A percentile compares a stretch with the other conserved stretches of the same genome.
Evolutionary conservation across 306 rosid species (phyloP).

Genomic region (Cicer cuneatum): DNA sequence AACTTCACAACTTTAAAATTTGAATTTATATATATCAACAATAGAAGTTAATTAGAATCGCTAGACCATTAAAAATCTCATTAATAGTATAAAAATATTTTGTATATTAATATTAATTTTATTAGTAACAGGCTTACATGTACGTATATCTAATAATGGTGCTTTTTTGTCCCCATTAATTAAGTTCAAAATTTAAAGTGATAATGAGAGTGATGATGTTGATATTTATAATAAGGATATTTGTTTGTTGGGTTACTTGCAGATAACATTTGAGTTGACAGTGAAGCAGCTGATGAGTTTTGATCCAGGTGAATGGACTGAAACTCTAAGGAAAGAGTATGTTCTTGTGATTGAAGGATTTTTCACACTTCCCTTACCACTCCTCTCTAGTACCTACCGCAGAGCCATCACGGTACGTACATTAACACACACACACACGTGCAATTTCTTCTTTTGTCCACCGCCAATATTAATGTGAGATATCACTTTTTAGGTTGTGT

Average conservation of each 20-base stretch:
- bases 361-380: slow-evolving; percentile 78
- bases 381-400: slow-evolving; percentile 83
- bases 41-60: no score
- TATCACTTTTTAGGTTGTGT: no score
- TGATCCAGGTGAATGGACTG: slow-evolving; percentile 94
- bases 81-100: no score
- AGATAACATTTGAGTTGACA: slow-evolving; percentile 98
- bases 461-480: not conserved
- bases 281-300: slow-evolving; percentile 98
- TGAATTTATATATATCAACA: no score
- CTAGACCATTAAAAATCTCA: no score
- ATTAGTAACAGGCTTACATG: no score
- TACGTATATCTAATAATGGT: no score
- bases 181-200: not conserved
- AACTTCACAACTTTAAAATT: no score
- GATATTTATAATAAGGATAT: not conserved
- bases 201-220: not conserved
- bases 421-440: not conserved
- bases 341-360: slow-evolving; percentile 96
- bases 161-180: no score
- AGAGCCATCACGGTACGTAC: slow-evolving; percentile 71
- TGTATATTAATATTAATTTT: no score
- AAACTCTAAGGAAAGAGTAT: slow-evolving; percentile 78
- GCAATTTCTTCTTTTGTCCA: slow-evolving; percentile 4
- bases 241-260: slow-evolving; percentile 29